Base-by-base conservation (phyloP, 2,329 filamentous ascomycete species). In the Fusarium graminum region DNA sequence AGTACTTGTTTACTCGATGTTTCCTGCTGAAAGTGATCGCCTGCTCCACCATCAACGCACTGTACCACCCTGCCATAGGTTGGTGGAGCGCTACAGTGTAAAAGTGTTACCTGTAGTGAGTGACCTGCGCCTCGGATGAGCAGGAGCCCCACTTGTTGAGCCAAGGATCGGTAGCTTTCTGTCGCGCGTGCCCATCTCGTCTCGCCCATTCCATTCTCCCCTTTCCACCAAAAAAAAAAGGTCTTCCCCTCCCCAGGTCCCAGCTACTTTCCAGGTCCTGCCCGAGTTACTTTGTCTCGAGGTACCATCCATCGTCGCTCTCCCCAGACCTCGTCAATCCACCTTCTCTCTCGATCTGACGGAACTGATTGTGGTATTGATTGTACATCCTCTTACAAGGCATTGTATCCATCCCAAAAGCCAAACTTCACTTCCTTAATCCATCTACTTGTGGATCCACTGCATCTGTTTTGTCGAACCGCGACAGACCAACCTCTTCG, bases 211-310 rank as follows among this genome's bases (percentile, higher is more conserved):
- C 59, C 59, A 63, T 63, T 72, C 66, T 69, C 68, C 74, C 69
- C 71, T 74, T 71, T 74, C 69, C 67, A 74, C 72, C 72, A 69
- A 73, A 76, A 75, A 57, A 75, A 69, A 61, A 76, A 70, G 74
- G 72, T 68, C 69, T 68, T 69, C 68, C 70, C 68, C 67, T 69
- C 68, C 67, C 74, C 73, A 74, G 65, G 70, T 71, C 70, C 74
- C 69, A 71, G 69, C 69, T 67, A 72, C 69, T 72, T 72, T 57
- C 69, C 68, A 75, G 71, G 70, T 74, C 63, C 67, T 73, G 64
- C 57, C 69, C 68, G 73, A 80, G 77, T 77, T 80, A 80, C 79
- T 78, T 81, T 74, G 67, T 70, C 69, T 72, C 59, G 70, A 80
- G 73, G 79, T 81, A 81, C 79, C 75, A 44, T 70, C 63, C 67